A percentile compares a stretch with the other conserved stretches of the same genome.
These are phyloP conservation scores for Aureobasidium uvarum DNA, from an alignment of 2,329 filamentous ascomycete species.

Conservation along the genomic window DNA sequence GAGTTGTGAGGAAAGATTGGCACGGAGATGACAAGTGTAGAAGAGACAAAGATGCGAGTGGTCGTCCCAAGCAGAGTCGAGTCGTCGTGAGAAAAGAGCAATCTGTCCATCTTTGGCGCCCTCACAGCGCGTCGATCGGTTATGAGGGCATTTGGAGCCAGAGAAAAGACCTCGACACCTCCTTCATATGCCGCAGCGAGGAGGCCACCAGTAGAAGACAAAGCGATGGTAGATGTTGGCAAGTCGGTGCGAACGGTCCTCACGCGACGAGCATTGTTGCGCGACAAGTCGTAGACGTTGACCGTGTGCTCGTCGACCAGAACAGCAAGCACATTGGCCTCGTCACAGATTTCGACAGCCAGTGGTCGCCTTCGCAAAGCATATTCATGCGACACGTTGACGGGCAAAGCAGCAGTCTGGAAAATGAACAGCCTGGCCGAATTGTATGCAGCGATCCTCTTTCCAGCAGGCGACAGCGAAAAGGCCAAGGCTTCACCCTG, in stretches of 20 bases:
- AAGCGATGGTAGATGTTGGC: slow-evolving; percentile 70
- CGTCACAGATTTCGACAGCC: slow-evolving; percentile 73
- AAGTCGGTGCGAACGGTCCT: slow-evolving; percentile 74
- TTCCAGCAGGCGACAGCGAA: slow-evolving; percentile 70
- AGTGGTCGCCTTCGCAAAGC: slow-evolving; percentile 74
- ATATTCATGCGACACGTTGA: slow-evolving; percentile 67
- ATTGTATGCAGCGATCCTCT: slow-evolving; percentile 75
- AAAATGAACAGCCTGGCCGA: slow-evolving; percentile 81
- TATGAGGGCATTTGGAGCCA: slow-evolving; percentile 58
- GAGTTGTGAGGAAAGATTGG: slow-evolving; percentile 38
- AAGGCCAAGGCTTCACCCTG: slow-evolving; percentile 75
- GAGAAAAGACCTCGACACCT: slow-evolving; percentile 78
- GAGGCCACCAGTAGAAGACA: slow-evolving; percentile 77
- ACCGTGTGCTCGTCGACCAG: slow-evolving; percentile 79
- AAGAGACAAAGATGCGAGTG: slow-evolving; percentile 39
- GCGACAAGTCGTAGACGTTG: slow-evolving; percentile 71
- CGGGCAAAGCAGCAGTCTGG: slow-evolving; percentile 59
- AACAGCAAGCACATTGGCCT: slow-evolving; percentile 72
- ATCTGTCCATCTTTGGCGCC: slow-evolving; percentile 38
- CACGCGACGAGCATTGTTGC: slow-evolving; percentile 62
- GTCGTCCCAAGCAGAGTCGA: slow-evolving; percentile 41
- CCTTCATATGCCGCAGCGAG: slow-evolving; percentile 84
- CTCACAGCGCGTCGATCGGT: slow-evolving; percentile 41
- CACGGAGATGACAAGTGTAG: slow-evolving; percentile 40
- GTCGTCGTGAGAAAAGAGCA: slow-evolving; percentile 41